Evolutionary conservation across 2,329 filamentous ascomycete species (phyloP).

Genomic region (Diplodia corticola): DNA sequence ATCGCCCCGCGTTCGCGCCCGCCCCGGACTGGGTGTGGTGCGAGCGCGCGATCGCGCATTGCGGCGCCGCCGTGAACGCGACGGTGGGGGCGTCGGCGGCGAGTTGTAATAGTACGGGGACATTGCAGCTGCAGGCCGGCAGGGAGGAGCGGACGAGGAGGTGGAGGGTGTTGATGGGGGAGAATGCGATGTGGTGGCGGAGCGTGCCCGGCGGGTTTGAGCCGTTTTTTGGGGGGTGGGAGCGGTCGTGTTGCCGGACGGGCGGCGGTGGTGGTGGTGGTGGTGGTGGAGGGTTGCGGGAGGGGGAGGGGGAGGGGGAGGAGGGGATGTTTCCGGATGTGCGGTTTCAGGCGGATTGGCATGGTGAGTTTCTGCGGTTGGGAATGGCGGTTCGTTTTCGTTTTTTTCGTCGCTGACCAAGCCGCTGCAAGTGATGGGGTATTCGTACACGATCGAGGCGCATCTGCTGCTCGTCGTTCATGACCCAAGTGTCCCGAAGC

Average conservation of each 20-base stretch:
- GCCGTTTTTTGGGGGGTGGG: slow-evolving; percentile 28
- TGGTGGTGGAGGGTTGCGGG: no score
- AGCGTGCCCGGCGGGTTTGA: slow-evolving; percentile 38
- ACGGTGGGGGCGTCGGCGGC: background rate
- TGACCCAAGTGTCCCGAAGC: slow-evolving; percentile 39
- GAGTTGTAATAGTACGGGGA: no score
- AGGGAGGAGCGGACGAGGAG: slow-evolving; percentile 21
- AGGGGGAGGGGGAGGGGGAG: background rate
- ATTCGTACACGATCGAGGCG: slow-evolving; percentile 37
- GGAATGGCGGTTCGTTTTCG: no score
- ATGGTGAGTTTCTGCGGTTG: slow-evolving; percentile 27
- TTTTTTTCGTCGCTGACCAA: no score
- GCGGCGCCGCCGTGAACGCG: slow-evolving; percentile 3
- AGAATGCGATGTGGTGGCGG: slow-evolving; percentile 37
- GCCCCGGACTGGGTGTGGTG: slow-evolving; percentile 18
- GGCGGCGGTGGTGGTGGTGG: background rate
- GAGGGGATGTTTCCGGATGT: slow-evolving; percentile 34
- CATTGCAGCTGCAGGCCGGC: no score
- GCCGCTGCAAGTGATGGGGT: slow-evolving; percentile 22
- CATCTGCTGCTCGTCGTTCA: slow-evolving; percentile 40
- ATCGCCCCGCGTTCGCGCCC: slow-evolving; percentile 25
- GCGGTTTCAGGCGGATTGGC: slow-evolving; percentile 37
- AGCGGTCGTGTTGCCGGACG: no score
- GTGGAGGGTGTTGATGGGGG: slow-evolving; percentile 36
- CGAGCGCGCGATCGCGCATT: slow-evolving; percentile 18